Percentiles rank a stretch among this genome's conserved stretches.
Evolutionary conservation across 164 flowering plant genomes (phyloP).

Genomic region (Cinnamomum chago): DNA sequence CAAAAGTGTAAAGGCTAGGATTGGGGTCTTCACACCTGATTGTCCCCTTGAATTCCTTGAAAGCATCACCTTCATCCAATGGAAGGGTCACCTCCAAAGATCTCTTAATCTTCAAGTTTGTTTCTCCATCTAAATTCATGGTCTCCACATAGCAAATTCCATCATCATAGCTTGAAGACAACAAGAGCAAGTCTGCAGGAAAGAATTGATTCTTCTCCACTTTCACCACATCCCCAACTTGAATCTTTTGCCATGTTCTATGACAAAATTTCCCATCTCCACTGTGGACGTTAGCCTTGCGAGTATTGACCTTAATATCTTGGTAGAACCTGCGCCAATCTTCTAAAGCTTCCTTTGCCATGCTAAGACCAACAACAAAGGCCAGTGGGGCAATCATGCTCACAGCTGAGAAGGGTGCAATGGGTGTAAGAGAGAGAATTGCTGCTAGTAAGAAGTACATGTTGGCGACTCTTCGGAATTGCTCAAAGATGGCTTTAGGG

Average conservation of each 20-base stretch:
- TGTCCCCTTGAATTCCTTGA: conserved; percentile 45
- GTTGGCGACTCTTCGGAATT: conserved; percentile 91
- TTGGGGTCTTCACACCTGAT: conserved; percentile 85
- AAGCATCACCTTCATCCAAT: conserved; percentile 44
- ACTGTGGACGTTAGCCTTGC: conserved; percentile 51
- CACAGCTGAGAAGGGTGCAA: conserved; percentile 65
- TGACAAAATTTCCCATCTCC: conserved; percentile 48
- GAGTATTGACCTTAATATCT: conserved; percentile 56
- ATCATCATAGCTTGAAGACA: conserved; percentile 75
- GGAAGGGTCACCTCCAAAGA: conserved; percentile 51
- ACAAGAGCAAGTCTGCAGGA: conserved; percentile 74
- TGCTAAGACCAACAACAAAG: conserved; percentile 89
- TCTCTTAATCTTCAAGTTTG: conserved; percentile 76
- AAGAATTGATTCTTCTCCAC: conserved; percentile 79
- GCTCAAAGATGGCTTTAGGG: conserved; percentile 91
- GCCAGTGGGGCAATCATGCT: conserved; percentile 92
- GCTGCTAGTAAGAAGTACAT: conserved; percentile 86
- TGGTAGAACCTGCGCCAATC: conserved; percentile 75
- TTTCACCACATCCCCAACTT: conserved; percentile 68
- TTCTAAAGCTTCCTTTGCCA: conserved; percentile 91
- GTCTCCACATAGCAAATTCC: conserved; percentile 86
- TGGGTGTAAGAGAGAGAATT: conserved; percentile 53
- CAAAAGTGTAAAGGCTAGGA: conserved; percentile 66
- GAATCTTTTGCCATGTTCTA: conserved; percentile 56
- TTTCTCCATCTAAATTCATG: conserved; percentile 82